Base-by-base conservation (phyloP, 2,329 filamentous ascomycete genomes). In the Pseudogymnoascus sp. region DNA sequence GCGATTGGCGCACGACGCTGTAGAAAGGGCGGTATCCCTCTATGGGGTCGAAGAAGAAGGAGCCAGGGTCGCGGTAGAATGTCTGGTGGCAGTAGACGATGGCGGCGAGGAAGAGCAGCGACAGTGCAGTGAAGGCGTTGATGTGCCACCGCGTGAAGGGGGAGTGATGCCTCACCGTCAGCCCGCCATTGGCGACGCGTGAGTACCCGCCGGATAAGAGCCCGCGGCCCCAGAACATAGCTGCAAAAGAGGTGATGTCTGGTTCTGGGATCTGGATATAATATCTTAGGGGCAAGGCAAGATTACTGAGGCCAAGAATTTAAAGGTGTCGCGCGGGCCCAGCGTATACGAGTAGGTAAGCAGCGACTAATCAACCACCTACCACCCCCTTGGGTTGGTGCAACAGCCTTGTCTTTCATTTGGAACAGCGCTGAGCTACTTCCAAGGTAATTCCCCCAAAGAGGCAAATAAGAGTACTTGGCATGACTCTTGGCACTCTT, bases 31-130 rank as follows among this genome's bases (percentile, higher is more conserved):
- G 63, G 62, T 73, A 74, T 3, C 67, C 72, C 18, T 65, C 64
- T 18, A 63, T 59, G 16, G 68, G 67, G 46, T 72, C 64, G 64
- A 74, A 74, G 62, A 74, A 73, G 34, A 65, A 63, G 34, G 72
- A 74, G 1, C 71, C 72, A 7, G 72, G 72, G 61, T 74, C 72
- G 12, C 68, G 68, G 59, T 66, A 68, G 61, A 65, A 69, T 31
- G 66, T 42, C n/a, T 60, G 31, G 60, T 68, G 67, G 60, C 65
- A 68, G 59, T 70, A 72, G 31, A 67, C 65, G 53, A 71, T 60
- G 1, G 70, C 56, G 21, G 70, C 38, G 28, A 70, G 59, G 62
- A 71, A 73, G 21, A 69, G 53, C 25, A 70, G n/a, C 18, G 40
- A 42, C 16, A 65, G 28, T 1, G 49, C 25, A 8, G 28, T n/a